phyloP scores from a whole-genome alignment of 2,329 filamentous ascomycete species.

The Cytospora chrysosperma region DNA sequence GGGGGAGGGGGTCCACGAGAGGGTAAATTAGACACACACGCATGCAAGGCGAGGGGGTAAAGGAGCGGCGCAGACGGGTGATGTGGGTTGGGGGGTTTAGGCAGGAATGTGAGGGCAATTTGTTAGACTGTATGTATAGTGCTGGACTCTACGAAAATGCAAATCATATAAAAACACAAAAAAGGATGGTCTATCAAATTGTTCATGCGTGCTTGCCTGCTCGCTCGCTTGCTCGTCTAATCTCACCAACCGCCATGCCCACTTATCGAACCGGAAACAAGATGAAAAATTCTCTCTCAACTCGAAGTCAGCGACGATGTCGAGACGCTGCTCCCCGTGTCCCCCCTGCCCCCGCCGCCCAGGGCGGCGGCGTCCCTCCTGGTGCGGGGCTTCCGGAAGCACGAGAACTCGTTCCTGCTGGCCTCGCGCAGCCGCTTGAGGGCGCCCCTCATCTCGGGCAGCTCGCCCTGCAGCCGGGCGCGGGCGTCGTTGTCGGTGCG shows the following conservation, averaged over 20 bases:
- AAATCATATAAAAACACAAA: constrained; percentile 12
- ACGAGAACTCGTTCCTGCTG: constrained; percentile 84
- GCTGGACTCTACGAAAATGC: constrained; percentile 4
- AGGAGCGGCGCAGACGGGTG: background rate
- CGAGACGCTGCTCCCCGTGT: constrained; percentile 16
- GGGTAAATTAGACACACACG: background rate
- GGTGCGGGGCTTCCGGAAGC: constrained; percentile 66
- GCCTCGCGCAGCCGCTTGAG: constrained; percentile 81
- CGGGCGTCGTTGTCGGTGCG: constrained; percentile 87
- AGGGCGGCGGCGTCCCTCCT: constrained; percentile 34
- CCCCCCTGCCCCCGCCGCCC: background rate
- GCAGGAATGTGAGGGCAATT: background rate
- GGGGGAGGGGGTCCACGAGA: background rate
- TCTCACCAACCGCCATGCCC: background rate
- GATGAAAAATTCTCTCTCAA: background rate
- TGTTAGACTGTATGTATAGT: background rate
- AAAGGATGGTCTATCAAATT: too few relatives aligned
- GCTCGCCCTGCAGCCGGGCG: constrained; percentile 74
- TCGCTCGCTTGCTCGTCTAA: background rate
- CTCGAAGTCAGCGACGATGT: constrained; percentile 11
- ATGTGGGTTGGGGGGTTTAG: too few relatives aligned
- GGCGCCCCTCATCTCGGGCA: constrained; percentile 84
- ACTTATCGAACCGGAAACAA: too few relatives aligned
- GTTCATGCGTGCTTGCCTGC: background rate
- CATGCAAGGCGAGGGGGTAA: background rate